Evolutionary conservation across 2,329 filamentous ascomycete species (phyloP).

Genomic region (Chrysoporthe deuterocubensis): DNA sequence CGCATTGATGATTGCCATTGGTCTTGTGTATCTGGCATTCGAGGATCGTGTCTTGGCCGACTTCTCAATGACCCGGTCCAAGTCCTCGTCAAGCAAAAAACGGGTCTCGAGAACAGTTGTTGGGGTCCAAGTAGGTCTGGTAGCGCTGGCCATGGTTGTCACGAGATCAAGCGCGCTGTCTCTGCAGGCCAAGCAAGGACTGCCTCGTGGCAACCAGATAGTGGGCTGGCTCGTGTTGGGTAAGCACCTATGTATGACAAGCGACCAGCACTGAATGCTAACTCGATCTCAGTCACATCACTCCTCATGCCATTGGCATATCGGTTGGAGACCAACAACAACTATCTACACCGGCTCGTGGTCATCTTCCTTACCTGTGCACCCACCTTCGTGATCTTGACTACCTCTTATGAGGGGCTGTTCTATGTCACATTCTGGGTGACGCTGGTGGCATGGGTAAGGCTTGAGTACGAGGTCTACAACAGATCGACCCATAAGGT

Average conservation of each 20-base stretch:
- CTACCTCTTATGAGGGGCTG: constrained; percentile 94
- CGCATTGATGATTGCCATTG: constrained; percentile 74
- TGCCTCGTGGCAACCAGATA: constrained; percentile 86
- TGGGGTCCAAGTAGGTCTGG: constrained; percentile 76
- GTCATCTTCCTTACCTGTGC: constrained; percentile 92
- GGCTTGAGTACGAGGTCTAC: constrained; percentile 82
- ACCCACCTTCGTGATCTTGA: constrained; percentile 92
- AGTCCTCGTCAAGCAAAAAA: constrained; percentile 40
- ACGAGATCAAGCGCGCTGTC: constrained; percentile 86
- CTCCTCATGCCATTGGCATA: constrained; percentile 82
- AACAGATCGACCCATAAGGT: constrained; percentile 41
- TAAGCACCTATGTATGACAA: constrained; percentile 46
- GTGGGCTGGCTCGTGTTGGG: constrained; percentile 82
- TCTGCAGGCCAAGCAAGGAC: constrained; percentile 79
- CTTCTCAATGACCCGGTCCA: constrained; percentile 40
- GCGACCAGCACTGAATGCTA: constrained; percentile 26
- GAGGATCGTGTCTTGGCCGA: constrained; percentile 65
- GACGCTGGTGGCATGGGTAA: constrained; percentile 84
- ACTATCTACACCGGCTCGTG: constrained; percentile 88
- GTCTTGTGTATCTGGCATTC: constrained; percentile 77
- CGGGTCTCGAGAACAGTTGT: constrained; percentile 62
- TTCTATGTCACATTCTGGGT: constrained; percentile 92
- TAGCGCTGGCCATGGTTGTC: constrained; percentile 80
- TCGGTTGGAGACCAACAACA: constrained; percentile 75
- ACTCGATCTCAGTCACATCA: constrained; percentile 62